A percentile compares a stretch with the other conserved stretches of the same genome.
These are phyloP conservation scores for Aspergillus flavus DNA, from an alignment of 2,329 filamentous ascomycete species.

Conservation along the genomic window DNA sequence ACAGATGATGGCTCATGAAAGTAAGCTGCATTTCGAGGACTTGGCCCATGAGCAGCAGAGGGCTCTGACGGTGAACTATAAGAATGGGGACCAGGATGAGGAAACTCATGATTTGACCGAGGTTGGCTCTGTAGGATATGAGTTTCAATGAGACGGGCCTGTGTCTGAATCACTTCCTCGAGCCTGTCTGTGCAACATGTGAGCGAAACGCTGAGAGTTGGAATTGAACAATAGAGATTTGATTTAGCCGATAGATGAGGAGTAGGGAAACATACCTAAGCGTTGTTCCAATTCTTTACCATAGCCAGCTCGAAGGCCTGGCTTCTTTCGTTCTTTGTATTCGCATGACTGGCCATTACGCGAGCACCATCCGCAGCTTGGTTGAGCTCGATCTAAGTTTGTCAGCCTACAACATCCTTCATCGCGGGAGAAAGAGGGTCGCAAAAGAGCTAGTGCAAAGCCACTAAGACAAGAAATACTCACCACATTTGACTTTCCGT, in stretches of 20 bases:
- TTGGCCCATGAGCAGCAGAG: slow-evolving; percentile 58
- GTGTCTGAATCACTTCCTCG: slow-evolving; percentile 66
- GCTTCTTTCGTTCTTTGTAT: slow-evolving; percentile 72
- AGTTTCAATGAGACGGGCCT: slow-evolving; percentile 67
- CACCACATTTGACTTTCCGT: slow-evolving; percentile 51
- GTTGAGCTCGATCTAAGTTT: slow-evolving; percentile 53
- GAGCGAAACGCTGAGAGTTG: slow-evolving; percentile 5
- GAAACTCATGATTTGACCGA: slow-evolving; percentile 30
- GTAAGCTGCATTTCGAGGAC: slow-evolving; percentile 62
- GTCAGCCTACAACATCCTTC: neutral
- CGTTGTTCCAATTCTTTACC: slow-evolving; percentile 73
- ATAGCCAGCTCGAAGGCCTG: slow-evolving; percentile 67
- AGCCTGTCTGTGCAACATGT: slow-evolving; percentile 56
- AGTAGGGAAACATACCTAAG: slow-evolving; percentile 45
- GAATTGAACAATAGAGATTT: neutral
- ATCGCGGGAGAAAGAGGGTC: neutral
- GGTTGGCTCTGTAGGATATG: slow-evolving; percentile 49
- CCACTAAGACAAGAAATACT: slow-evolving; percentile 13
- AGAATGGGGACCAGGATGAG: slow-evolving; percentile 30
- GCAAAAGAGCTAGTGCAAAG: neutral
- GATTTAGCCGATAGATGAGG: neutral
- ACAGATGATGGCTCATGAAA: slow-evolving; percentile 62
- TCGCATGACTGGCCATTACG: slow-evolving; percentile 68
- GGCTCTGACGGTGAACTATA: slow-evolving; percentile 53
- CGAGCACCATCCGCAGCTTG: slow-evolving; percentile 71